These are phyloP conservation scores for Rugonectria rugulosa DNA, from an alignment of 2,329 filamentous ascomycete species.

Conservation along the genomic window DNA sequence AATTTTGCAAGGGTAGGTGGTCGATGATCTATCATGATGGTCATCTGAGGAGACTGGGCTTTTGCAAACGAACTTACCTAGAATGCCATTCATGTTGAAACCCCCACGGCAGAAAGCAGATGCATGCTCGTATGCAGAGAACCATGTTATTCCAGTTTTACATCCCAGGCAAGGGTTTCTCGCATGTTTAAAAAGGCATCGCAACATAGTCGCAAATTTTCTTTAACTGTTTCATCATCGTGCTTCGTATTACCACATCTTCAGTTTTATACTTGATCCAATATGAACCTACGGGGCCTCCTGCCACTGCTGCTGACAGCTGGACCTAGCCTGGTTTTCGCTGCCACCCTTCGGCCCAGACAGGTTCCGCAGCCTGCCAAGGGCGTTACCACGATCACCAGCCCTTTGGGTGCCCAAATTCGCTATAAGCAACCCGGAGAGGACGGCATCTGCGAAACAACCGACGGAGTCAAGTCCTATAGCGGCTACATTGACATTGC, in stretches of 20 bases:
- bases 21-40: too few relatives aligned
- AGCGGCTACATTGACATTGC: slow-evolving; percentile 55
- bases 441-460: slow-evolving; percentile 61
- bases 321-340: neutral
- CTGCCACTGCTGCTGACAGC: neutral
- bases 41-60: too few relatives aligned
- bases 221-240: neutral
- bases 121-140: too few relatives aligned
- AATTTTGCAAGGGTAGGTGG: too few relatives aligned
- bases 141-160: neutral
- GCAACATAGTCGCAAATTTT: neutral
- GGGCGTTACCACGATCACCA: slow-evolving; percentile 15
- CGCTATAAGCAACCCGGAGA: slow-evolving; percentile 34
- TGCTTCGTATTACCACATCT: neutral
- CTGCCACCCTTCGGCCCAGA: neutral
- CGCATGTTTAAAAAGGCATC: neutral
- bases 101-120: too few relatives aligned
- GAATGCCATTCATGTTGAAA: too few relatives aligned
- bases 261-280: neutral
- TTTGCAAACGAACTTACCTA: too few relatives aligned
- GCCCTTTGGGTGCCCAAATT: slow-evolving; percentile 9
- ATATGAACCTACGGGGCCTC: neutral
- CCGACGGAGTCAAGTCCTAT: slow-evolving; percentile 37
- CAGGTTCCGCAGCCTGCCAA: slow-evolving; percentile 2
- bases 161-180: too few relatives aligned